phyloP scores from a whole-genome alignment of 2,329 filamentous ascomycete genomes.

The Exophiala viscosa region DNA sequence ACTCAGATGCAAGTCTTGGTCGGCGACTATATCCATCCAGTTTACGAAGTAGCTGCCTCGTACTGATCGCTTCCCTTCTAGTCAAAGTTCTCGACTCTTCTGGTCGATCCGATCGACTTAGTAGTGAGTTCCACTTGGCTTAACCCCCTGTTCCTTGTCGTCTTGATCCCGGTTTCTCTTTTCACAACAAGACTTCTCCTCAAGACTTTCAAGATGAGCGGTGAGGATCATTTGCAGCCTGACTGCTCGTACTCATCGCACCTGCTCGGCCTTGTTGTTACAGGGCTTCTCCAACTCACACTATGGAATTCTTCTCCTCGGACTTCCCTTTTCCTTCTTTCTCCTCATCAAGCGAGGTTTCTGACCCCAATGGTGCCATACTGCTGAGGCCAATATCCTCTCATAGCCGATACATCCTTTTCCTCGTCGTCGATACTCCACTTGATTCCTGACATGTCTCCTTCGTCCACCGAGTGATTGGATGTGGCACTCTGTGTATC shows the following conservation, averaged over 20 bases:
- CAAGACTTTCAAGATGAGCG: background rate
- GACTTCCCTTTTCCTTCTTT: background rate
- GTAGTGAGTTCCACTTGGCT: background rate
- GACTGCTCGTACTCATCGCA: background rate
- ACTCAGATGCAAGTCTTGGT: no score
- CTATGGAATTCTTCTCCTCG: background rate
- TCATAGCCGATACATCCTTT: background rate
- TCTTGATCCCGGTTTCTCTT: background rate
- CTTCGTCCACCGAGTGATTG: background rate
- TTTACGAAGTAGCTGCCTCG: no score
- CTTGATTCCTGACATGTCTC: background rate
- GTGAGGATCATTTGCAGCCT: background rate
- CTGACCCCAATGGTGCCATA: background rate
- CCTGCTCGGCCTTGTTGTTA: no score
- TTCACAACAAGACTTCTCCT: background rate
- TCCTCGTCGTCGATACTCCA: background rate
- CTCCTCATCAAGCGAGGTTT: background rate
- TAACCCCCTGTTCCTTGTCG: background rate
- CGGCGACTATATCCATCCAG: no score
- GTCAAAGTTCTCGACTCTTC: constrained; percentile 7
- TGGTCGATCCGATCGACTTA: background rate
- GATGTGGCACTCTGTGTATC: background rate
- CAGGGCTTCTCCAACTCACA: background rate
- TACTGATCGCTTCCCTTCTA: background rate
- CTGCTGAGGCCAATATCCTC: background rate